A percentile compares a stretch with the other conserved stretches of the same genome.
phyloP scores from a whole-genome alignment of 768 basidiomycete genomes.

The Lactifluus pinguis region DNA sequence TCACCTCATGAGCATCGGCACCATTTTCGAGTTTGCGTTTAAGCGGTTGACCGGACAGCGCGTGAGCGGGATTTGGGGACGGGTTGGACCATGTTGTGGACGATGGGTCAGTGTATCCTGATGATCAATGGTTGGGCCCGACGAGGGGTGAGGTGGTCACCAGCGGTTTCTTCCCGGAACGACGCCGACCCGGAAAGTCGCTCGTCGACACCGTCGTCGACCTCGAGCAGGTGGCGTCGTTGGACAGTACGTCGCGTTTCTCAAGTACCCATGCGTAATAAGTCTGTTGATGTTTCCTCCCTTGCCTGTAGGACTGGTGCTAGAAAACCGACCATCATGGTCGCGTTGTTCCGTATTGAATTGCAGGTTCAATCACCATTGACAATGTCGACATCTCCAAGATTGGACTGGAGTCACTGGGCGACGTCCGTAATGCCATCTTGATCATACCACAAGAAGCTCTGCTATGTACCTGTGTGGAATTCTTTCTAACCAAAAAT shows the following conservation, averaged over 20 bases:
- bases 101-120: no score
- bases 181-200: no score
- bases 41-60: no score
- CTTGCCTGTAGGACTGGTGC: constrained; percentile 60
- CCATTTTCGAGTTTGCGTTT: no score
- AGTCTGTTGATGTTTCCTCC: neutral
- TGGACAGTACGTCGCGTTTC: constrained; percentile 39
- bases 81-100: no score
- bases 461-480: constrained; percentile 24
- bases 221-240: constrained; percentile 34
- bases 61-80: no score
- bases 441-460: constrained; percentile 84
- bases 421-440: constrained; percentile 55
- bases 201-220: no score
- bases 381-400: constrained; percentile 80
- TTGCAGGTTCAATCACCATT: constrained; percentile 68
- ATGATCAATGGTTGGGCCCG: no score
- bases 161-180: no score
- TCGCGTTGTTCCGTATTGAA: constrained; percentile 78
- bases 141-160: no score
- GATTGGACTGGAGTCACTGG: constrained; percentile 71
- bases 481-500: constrained; percentile 32
- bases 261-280: neutral
- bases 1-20: no score
- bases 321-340: constrained; percentile 87